Conservation (phyloP, 768 basidiomycete genomes). For the Xerocomellus intermedius region DNA sequence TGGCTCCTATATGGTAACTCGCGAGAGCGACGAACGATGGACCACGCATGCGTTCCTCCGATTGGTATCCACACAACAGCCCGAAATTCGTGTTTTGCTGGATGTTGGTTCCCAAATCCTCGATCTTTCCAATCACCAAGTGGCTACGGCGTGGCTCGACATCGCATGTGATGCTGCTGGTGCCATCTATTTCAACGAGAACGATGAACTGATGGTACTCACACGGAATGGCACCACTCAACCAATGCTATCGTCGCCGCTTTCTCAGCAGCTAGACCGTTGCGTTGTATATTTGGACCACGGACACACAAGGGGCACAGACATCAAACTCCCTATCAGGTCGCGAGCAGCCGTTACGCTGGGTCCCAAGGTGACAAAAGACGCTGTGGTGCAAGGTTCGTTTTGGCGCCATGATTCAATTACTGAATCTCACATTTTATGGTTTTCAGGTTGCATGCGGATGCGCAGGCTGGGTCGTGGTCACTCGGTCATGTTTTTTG, state of each 20-base stretch:
- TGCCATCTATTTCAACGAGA: conserved; percentile 28
- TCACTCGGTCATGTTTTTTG: conserved; percentile 47
- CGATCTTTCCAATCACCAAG: conserved; percentile 42
- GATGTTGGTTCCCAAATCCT: conserved; percentile 58
- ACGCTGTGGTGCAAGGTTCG: conserved; percentile 34
- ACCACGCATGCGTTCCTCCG: conserved; percentile 16
- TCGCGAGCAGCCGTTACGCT: conserved; percentile 36
- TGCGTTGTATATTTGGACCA: conserved; percentile 39
- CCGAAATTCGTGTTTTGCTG: conserved; percentile 43
- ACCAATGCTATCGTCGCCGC: conserved; percentile 28
- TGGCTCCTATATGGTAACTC: conserved; percentile 10
- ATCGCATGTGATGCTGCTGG: conserved; percentile 7
- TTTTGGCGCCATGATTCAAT: neutral
- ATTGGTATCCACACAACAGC: conserved; percentile 30
- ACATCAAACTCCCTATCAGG: conserved; percentile 32
- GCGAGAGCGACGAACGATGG: neutral
- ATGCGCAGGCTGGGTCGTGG: conserved; percentile 48
- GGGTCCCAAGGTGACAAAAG: conserved; percentile 37
- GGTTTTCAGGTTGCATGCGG: conserved; percentile 45
- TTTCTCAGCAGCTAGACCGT: conserved; percentile 24
- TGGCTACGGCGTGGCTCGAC: conserved; percentile 42
- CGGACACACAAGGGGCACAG: conserved; percentile 39
- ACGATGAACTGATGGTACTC: conserved; percentile 32
- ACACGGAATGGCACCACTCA: conserved; percentile 19
- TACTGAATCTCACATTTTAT: neutral